These are phyloP conservation scores for Pharnaceum exiguum DNA, from an alignment of 148 eudicot genomes.

Conservation along the genomic window DNA sequence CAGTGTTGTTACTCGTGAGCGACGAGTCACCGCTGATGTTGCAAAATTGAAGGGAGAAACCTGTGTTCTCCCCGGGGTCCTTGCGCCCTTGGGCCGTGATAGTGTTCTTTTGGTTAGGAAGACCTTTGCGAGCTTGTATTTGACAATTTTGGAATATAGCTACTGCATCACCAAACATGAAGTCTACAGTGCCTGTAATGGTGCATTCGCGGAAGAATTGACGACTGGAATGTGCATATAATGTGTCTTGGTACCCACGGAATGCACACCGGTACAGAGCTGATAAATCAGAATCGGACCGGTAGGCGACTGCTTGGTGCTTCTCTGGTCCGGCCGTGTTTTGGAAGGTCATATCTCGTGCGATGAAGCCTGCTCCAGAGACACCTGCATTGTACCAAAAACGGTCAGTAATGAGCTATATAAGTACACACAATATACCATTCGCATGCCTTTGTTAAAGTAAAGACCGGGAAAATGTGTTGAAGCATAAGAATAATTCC, in stretches of 20 bases:
- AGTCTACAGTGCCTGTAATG: slow-evolving; percentile 79
- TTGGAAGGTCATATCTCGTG: slow-evolving; percentile 70
- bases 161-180: slow-evolving; percentile 75
- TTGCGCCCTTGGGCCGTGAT: slow-evolving; percentile 86
- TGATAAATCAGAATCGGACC: slow-evolving; percentile 75
- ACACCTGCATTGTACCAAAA: slow-evolving; percentile 39
- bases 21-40: slow-evolving; percentile 58
- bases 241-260: slow-evolving; percentile 80
- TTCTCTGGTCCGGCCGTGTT: slow-evolving; percentile 86
- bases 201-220: slow-evolving; percentile 82
- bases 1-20: slow-evolving; percentile 7
- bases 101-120: slow-evolving; percentile 76
- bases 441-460: too few species aligned
- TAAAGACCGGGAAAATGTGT: too few species aligned
- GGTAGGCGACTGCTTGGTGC: slow-evolving; percentile 84
- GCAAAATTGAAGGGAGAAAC: slow-evolving; percentile 71
- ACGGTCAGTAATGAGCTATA: background rate
- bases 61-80: slow-evolving; percentile 49
- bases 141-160: slow-evolving; percentile 67
- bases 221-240: slow-evolving; percentile 71
- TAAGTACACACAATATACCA: background rate
- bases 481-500: too few species aligned
- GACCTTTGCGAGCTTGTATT: slow-evolving; percentile 62
- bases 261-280: slow-evolving; percentile 67
- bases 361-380: slow-evolving; percentile 68